phyloP scores from a whole-genome alignment of 2,329 filamentous ascomycete species.

The Sordariomycetes sp. region DNA sequence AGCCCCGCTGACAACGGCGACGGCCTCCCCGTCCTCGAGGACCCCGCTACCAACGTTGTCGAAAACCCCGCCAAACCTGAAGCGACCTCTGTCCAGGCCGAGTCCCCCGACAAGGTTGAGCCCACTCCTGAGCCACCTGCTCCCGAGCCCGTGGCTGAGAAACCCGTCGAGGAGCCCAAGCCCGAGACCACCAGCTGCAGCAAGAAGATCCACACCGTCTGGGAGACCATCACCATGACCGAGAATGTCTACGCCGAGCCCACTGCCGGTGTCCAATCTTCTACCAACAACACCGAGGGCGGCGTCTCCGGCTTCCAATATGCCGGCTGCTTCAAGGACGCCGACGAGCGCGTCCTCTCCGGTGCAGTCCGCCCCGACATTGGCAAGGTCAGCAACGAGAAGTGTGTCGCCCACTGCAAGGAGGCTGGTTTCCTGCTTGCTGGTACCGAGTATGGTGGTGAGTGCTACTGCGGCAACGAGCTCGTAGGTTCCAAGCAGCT shows the following conservation, averaged over 20 bases:
- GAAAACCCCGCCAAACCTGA: slow-evolving; percentile 4
- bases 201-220: slow-evolving; percentile 26
- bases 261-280: background rate
- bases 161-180: slow-evolving; percentile 1
- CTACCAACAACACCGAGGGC: slow-evolving; percentile 4
- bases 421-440: slow-evolving; percentile 7
- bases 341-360: slow-evolving; percentile 33
- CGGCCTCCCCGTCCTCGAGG: slow-evolving; percentile 3
- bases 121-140: background rate
- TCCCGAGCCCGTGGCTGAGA: background rate
- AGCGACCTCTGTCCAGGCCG: background rate
- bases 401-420: slow-evolving; percentile 8
- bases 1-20: background rate
- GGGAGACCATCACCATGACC: slow-evolving; percentile 36
- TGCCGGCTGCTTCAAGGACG: slow-evolving; percentile 33
- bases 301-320: slow-evolving; percentile 22
- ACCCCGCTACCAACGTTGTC: slow-evolving; percentile 1
- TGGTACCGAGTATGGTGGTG: slow-evolving; percentile 11
- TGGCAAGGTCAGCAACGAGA: slow-evolving; percentile 20
- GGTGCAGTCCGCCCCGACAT: slow-evolving; percentile 29
- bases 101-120: background rate
- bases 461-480: slow-evolving; percentile 12
- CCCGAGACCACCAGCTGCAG: slow-evolving; percentile 11
- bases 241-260: slow-evolving; percentile 3
- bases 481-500: slow-evolving; percentile 7